A percentile compares a stretch with the other conserved stretches of the same genome.
Evolutionary conservation across 2,329 filamentous ascomycete species (phyloP).

Genomic region (Sporothrix phasma): DNA sequence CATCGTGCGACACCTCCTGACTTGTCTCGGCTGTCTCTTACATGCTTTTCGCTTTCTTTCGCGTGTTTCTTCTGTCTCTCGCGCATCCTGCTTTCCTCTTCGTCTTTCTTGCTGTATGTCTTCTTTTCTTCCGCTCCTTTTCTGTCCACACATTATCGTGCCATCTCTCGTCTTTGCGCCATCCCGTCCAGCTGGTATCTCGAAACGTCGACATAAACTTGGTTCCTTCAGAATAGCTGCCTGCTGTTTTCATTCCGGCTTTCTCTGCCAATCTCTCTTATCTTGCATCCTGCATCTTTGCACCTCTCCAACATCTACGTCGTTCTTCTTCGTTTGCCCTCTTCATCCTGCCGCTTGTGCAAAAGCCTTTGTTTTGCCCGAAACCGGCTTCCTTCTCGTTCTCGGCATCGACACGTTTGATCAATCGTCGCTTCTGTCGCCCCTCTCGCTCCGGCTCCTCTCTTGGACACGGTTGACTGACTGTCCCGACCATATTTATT

Average conservation of each 20-base stretch:
- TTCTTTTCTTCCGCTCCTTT: neutral
- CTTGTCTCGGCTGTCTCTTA: slow-evolving; percentile 5
- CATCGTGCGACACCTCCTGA: slow-evolving; percentile 4
- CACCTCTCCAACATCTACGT: too few species aligned
- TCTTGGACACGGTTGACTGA: neutral
- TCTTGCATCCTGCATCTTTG: too few species aligned
- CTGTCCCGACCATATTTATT: too few species aligned
- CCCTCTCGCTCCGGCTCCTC: neutral
- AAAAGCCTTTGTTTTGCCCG: neutral
- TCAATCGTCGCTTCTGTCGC: neutral
- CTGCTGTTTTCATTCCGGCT: too few species aligned
- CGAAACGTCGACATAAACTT: neutral
- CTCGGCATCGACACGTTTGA: neutral
- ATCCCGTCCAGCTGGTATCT: slow-evolving; percentile 6
- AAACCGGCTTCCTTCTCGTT: neutral
- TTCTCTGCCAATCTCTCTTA: neutral
- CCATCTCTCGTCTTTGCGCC: neutral
- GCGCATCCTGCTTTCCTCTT: neutral
- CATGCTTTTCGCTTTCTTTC: neutral
- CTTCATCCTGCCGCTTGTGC: neutral
- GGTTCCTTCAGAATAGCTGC: neutral
- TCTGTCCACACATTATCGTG: neutral
- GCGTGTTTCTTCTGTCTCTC: neutral
- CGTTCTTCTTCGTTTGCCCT: neutral
- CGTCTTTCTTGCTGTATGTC: neutral